Base-by-base conservation (phyloP, 768 basidiomycete species). In the Melanogaster broomeanus region DNA sequence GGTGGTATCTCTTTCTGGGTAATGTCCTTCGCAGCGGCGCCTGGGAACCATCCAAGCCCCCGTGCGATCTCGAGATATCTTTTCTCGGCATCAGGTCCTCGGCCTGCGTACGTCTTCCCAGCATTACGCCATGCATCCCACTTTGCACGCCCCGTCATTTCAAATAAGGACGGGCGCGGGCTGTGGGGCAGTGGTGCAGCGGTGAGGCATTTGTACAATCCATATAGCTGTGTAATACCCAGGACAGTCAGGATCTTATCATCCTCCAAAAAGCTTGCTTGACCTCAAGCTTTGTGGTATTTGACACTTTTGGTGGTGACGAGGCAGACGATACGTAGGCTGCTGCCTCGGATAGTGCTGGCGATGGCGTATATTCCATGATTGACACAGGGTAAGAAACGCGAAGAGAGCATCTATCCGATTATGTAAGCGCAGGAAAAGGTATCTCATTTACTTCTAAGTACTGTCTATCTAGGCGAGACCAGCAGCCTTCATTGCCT, bases 401-500 rank as follows among this genome's bases (percentile, higher is more conserved):
- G 18, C 25, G 33, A 35, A 45, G 41, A 46, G 22, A 28, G 10
- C 13, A 53, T 61, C 56, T 61, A 61, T 57, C 56, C 51, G 50
- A 74, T 78, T 77, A 77, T 60, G 61, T 71, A 73, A 73, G 56
- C 60, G 37, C 49, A 39, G 37, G 42, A 57, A 37, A 55, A 43
- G 24, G 35, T 52, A 45, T 46, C 42, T 56, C 42, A 8, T 28
- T 6, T n/a, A n/a, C n/a, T n/a, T n/a, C n/a, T n/a, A n/a, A n/a
- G n/a, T 43, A 27, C 42, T 42, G 48, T 51, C 61, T 62, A 68
- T 72, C 70, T 79, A 87, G 44, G 70, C 84, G 48, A 89, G 75
- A 42, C 87, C 87, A 48, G 88, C 87, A 25, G 82, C 85, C 65
- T 84, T 74, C 88, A 93, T 88, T 4, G 88, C 85, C 90, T 92